Base-by-base conservation (phyloP, 2,329 filamentous ascomycete species). In the Acrodontium crateriforme region DNA sequence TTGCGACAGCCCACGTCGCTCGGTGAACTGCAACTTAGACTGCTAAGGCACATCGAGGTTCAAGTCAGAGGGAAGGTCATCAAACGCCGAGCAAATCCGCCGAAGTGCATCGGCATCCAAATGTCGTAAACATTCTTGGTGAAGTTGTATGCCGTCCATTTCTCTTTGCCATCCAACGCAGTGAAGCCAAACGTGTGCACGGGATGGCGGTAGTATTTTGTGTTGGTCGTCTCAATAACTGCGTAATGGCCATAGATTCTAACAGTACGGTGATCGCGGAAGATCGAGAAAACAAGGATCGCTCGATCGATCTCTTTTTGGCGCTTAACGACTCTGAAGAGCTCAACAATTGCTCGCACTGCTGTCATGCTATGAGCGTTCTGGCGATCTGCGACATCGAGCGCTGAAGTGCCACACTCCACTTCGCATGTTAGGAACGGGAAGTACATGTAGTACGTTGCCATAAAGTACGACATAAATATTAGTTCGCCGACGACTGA, bases 381-480 rank as follows among this genome's bases (percentile, higher is more conserved):
- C 21, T 41, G 36, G 31, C 36, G 30, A 19, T 41, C 36, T 18
- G 34, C 36, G 11, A 31, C 28, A 25, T 33, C 26, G 9, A 40
- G 25, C 3, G 14, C 17, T 15, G 11, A 29, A 12, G 37, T 29
- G 14, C 34, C 27, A 17, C 22, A 18, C 25, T 39, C 39, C 13
- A 21, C 29, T 24, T 39, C 29, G 22, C 31, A 39, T 9, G 37
- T 18, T 6, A 39, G 30, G 25, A 37, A 39, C 16, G 35, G 31
- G 28, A 34, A 39, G 21, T 31, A 36, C 25, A 39, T 32, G 9
- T 23, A 18, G 10, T 33, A 27, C 8, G 28, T 37, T 41, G 62
- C 59, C 18, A 56, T 45, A 34, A 40, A 38, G 35, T 32, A 35
- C 10, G 29, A 41, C 29, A 27, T 26, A 28, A 37, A 28, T 6